phyloP scores from a whole-genome alignment of 352 stramenopile species.

The Phytopythium delawarense region DNA sequence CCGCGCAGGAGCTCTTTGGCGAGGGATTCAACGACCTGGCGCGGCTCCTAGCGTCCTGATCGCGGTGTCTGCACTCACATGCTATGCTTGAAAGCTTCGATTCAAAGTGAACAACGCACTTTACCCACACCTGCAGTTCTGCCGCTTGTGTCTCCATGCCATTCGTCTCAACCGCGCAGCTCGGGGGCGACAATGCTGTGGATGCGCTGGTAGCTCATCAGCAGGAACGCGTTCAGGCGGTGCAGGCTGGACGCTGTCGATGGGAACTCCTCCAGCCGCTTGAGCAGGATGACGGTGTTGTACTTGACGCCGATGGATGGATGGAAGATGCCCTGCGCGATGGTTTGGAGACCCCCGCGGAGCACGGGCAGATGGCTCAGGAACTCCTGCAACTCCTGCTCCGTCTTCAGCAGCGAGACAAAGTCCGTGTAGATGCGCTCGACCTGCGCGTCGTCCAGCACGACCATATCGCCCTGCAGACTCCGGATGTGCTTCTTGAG shows the following conservation, averaged over 20 bases:
- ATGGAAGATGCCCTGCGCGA: constrained; percentile 86
- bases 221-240: constrained; percentile 70
- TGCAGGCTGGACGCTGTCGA: constrained; percentile 68
- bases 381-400: constrained; percentile 82
- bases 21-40: constrained; percentile 47
- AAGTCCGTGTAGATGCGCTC: constrained; percentile 85
- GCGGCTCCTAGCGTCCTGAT: constrained; percentile 38
- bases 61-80: background rate
- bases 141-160: constrained; percentile 3
- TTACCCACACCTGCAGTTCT: constrained; percentile 3
- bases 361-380: constrained; percentile 78
- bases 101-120: background rate
- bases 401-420: constrained; percentile 57
- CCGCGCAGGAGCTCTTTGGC: constrained; percentile 36
- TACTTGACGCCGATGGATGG: constrained; percentile 85
- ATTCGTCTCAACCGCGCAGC: constrained; percentile 16
- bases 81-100: background rate
- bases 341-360: constrained; percentile 68
- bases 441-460: constrained; percentile 72
- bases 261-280: constrained; percentile 78
- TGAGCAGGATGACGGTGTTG: constrained; percentile 83
- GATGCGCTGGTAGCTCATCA: constrained; percentile 85
- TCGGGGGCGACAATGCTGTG: constrained; percentile 72
- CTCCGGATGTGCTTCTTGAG: constrained; percentile 78
- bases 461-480: constrained; percentile 69